Base-by-base conservation (phyloP, 2,329 filamentous ascomycete genomes). In the Blastomyces silverae region DNA sequence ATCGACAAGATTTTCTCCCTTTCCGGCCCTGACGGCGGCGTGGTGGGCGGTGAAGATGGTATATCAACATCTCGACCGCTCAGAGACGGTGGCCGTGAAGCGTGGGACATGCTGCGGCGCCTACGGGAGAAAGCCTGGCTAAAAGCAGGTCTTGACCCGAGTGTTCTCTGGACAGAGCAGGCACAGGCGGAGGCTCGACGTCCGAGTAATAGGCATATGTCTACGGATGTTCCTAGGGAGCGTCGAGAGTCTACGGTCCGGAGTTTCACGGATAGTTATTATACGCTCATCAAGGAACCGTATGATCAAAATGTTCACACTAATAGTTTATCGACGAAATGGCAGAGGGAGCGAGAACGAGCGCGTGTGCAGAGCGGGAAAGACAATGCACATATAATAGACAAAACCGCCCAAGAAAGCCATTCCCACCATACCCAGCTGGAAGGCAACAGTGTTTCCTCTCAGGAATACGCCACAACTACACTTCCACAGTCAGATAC, bases 81-180 rank as follows among this genome's bases (percentile, higher is more conserved):
- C 1, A 78, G 79, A 63, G 79, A 81, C 61, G 79, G 79, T 20
- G 79, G 79, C n/a, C 75, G 76, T 56, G 79, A 81, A 71, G 79
- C 79, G 13, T 81, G 79, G 79, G 76, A 78, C 59, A 80, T 81
- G 79, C 77, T 81, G 64, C 76, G 78, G 42, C 73, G 78, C 20
- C 73, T 81, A 25, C 78, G 79, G 3, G 76, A 79, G 53, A 79
- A 80, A 58, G 79, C 78, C 57, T 81, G 79, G 79, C 77, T 79
- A 66, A 80, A 78, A 67, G 79, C 79, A 13, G 79, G 79, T 1
- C 75, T 81, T 3, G 75, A 81, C 69, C 79, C 79, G 0, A 72
- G 76, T 28, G 73, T 78, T 37, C 71, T 81, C 15, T 81, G 79
- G 79, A 80, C 79, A 0, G 78, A 80, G 67, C 73, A 78, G 60